Evolutionary conservation across 495 filamentous ascomycete genomes (phyloP), one percentile per base, ranked within the genome.

Genomic region (Cercophora scortea): DNA sequence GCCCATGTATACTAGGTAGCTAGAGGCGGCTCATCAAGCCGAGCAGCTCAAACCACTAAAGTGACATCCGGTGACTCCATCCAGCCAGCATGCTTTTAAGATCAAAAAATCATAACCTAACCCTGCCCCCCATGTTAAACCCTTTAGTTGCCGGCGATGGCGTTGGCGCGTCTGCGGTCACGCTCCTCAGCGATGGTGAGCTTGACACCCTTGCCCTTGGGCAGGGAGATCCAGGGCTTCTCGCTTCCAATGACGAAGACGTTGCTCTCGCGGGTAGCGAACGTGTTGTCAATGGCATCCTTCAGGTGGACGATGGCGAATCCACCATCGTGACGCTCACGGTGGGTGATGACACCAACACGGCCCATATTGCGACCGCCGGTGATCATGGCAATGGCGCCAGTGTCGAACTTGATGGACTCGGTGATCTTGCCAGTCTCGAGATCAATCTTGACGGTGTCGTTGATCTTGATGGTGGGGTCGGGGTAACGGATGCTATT

Each of bases 181-280:
- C 91, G 83, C 88, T 96, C 92, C 82, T 97, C 91, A 58, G 92
- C 89, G 70, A 96, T 97, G 67, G 87, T 84, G 68, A 96, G 87
- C 87, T 98, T 97, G 80, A 98, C 93, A 84, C 93, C 94, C 84
- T 94, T 95, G 79, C 93, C 93, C 89, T 97, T 97, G 71, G 93
- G 94, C 62, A 97, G 83, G 67, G 88, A 94, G 69, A 98, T 82
- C 94, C 93, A 98, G 58, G 93, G 90, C 86, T 96, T 96, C 64
- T 98, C 94, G 62, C 82, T 78, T 50, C 93, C 93, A 62, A 98
- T 96, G 76, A 97, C 84, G 77, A 96, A 96, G 60, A 97, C 90
- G 87, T 98, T 98, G 79, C 75, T 85, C 80, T 97, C 89, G 70
- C 93, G 93, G 65, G 93, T 98, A 63, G 94, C 90, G 79, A 96